Conservation (phyloP, 768 basidiomycete genomes). For the Gautieria morchelliformis region DNA sequence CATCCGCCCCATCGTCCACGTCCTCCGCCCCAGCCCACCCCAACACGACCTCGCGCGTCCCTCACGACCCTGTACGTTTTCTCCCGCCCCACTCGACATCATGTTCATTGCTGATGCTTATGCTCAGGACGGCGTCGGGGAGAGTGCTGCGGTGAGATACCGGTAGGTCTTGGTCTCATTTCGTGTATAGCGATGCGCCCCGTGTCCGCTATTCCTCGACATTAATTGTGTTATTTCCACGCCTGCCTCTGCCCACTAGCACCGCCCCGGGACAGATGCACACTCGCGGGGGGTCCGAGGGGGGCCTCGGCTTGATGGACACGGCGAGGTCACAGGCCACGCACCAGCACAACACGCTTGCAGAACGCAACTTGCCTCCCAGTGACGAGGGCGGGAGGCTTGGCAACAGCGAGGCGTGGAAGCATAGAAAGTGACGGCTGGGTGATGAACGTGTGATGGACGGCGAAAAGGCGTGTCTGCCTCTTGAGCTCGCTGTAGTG, state of each 20-base stretch:
- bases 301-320: not conserved
- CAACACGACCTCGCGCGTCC: not conserved
- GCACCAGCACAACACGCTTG: not conserved
- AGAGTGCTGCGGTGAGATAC: not conserved
- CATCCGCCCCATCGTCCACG: not conserved
- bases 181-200: too few relatives aligned
- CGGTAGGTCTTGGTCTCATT: not conserved
- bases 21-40: not conserved
- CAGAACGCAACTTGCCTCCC: not conserved
- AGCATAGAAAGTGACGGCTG: too few relatives aligned
- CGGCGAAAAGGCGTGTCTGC: too few relatives aligned
- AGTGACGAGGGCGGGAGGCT: too few relatives aligned
- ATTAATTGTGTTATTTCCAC: not conserved
- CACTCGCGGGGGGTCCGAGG: not conserved
- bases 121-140: not conserved
- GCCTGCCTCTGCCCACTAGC: not conserved
- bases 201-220: not conserved
- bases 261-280: not conserved
- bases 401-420: too few relatives aligned
- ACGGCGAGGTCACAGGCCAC: not conserved
- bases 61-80: not conserved
- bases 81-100: not conserved
- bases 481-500: too few relatives aligned
- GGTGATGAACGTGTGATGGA: too few relatives aligned
- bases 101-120: not conserved